Evolutionary conservation across 2,329 filamentous ascomycete species (phyloP).

Genomic region (Emydomyces testavorans): DNA sequence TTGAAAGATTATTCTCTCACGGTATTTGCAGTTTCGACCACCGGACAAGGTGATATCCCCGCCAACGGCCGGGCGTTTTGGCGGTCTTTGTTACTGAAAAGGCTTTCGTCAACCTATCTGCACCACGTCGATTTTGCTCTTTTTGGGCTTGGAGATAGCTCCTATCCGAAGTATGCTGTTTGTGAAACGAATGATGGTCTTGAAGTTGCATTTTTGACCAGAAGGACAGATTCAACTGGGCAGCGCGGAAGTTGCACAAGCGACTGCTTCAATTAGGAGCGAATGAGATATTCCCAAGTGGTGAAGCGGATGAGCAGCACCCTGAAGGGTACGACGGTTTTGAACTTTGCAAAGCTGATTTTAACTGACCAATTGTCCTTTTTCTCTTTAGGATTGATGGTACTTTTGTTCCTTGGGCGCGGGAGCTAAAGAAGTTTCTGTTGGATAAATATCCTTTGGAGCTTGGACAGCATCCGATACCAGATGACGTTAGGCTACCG

Average conservation of each 20-base stretch:
- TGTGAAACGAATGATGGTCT: background rate
- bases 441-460: conserved; percentile 59
- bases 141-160: conserved; percentile 89
- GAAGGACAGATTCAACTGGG: conserved; percentile 69
- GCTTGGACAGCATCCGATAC: conserved; percentile 54
- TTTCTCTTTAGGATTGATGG: conserved; percentile 57
- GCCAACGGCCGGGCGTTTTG: conserved; percentile 72
- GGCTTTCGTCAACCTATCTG: conserved; percentile 60
- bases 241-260: conserved; percentile 75
- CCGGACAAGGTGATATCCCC: conserved; percentile 87
- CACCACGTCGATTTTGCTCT: conserved; percentile 60
- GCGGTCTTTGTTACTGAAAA: conserved; percentile 70
- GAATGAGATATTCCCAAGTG: conserved; percentile 59
- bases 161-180: conserved; percentile 70
- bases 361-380: background rate
- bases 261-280: conserved; percentile 76
- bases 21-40: conserved; percentile 78
- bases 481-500: conserved; percentile 60
- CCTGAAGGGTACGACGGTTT: conserved; percentile 61
- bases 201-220: background rate
- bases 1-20: conserved; percentile 29
- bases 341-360: background rate
- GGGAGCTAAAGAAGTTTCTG: conserved; percentile 54
- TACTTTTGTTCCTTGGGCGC: conserved; percentile 66
- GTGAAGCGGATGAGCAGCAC: conserved; percentile 88